Percentiles rank a stretch among this genome's conserved stretches.
Conservation (phyloP, 169 alveolate species). For the Plasmodium vivax region DNA sequence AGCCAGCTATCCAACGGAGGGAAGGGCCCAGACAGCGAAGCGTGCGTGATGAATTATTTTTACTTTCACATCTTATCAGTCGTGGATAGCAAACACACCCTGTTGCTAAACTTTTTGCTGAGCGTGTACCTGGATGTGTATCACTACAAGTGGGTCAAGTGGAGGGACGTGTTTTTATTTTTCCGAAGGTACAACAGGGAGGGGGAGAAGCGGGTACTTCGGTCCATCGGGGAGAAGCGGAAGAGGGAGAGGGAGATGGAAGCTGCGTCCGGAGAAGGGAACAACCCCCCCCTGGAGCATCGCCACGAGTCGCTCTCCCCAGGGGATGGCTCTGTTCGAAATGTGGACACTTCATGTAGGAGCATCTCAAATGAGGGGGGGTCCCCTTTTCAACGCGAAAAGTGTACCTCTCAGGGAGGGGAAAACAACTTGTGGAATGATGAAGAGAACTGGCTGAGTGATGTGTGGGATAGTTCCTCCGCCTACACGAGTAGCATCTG, state of each 20-base stretch:
- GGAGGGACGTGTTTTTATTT: constrained; percentile 45
- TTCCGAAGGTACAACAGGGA: constrained; percentile 8
- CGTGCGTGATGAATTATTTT: not conserved
- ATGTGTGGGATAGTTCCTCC: not conserved
- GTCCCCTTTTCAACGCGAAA: not conserved
- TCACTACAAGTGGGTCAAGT: not conserved
- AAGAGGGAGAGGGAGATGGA: not conserved
- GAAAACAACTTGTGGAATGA: not conserved
- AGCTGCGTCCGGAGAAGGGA: not conserved
- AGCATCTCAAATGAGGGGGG: not conserved
- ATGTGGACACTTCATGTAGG: not conserved
- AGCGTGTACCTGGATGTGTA: constrained; percentile 23
- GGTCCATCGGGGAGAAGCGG: not conserved
- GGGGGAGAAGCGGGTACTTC: not conserved
- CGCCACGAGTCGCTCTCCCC: not conserved
- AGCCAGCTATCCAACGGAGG: not conserved
- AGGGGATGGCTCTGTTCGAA: not conserved
- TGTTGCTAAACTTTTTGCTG: constrained; percentile 4
- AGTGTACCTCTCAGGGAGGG: not conserved
- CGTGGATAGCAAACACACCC: not conserved
- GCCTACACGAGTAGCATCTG: not conserved
- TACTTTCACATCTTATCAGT: constrained; percentile 16
- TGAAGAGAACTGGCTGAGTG: not conserved
- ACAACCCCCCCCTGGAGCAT: not conserved
- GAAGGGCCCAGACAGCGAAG: not conserved